Base-by-base conservation (phyloP, 805 yeast genomes). In the Zygosaccharomyces lentus region DNA sequence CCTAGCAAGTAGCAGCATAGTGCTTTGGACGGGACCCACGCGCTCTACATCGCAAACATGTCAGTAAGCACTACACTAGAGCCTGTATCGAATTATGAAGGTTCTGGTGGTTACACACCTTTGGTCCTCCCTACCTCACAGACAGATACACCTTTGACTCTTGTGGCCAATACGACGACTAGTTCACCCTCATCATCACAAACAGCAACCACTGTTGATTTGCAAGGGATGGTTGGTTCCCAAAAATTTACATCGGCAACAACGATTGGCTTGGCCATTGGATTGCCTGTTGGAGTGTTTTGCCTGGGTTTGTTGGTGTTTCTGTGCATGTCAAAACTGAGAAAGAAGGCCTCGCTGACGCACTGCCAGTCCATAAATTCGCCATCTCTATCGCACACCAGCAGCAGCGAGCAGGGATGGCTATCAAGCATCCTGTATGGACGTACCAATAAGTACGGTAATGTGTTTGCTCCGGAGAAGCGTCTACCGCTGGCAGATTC, bases 241-340 rank as follows among this genome's bases (percentile, higher is more conserved):
- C 35, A 49, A 7, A 47, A 49, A 25, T 43, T 48, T 21, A 43
- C 51, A 2, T 53, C 58, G 2, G 49, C 46, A 6, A 21, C 41
- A 12, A 49, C 50, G 4, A 41, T 64, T 24, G 68, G 62, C 1
- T 42, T 64, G n/a, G 53, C 66, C 4, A 54, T 64, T 19, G 68
- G 68, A 1, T 45, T 64, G 13, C 68, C 68, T 2, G 48, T 64
- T 10, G 66, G 64, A 1, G 45, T 64, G 7, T 58, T 62, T 40
- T 50, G 54, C 34, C 43, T 60, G 6, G 59, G 57, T 2, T 37
- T 62, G 13, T 10, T 52, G 2, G 16, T 56, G 25, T 46, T 61
- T 37, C 38, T 59, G 23, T 29, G 53, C 2, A 54, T 51, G 42
- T 52, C 53, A 21, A 52, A 45, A 32, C 50, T 52, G 21, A 46